Evolutionary conservation across 306 rosid species (phyloP), one percentile per base, ranked within the genome.

Genomic region (Citrullus amarus): DNA sequence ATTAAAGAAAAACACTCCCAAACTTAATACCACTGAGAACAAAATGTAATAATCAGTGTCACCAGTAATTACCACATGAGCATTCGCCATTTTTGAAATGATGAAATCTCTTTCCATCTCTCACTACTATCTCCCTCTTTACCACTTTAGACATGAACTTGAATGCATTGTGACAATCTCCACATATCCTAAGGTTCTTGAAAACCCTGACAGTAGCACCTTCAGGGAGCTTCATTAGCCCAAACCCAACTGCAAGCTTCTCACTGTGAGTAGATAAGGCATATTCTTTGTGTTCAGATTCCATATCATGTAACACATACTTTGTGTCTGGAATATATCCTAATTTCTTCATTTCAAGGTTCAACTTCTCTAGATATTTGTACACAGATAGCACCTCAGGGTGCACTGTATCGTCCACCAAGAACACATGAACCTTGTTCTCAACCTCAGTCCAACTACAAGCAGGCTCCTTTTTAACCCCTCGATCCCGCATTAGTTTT

Each of bases 21-120:
- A 32, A 32, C 36, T 36, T 5, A 36, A 4, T 10, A 43, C 16
- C 53, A 11, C 1, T 2, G 12, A 48, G 53, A 48, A 12, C 54
- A 48, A 2, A 48, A 13, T 48, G 17, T 3, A 48, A 48, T 48
- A 48, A 48, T 13, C 12, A 32, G 36, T 32, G 4, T 32, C 38
- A 79, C 81, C 81, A 79, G 32, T 65, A 79, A 53, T 79, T 79
- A 30, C 76, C 76, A 14, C 81, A 66, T 0, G 81, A 79, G 55
- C 81, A 79, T 66, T 79, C 81, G 3, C 81, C 63, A 12, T 66
- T 34, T 14, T 34, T 34, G 25, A 79, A 79, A 65, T 79, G 81
- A 44, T 79, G 81, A 79, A 79, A 79, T 76, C 81, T 79, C 53
- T 79, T 79, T 62, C 75, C 81, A 79, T 79, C 81, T 66, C 81